A percentile compares a stretch with the other conserved stretches of the same genome.
These are phyloP conservation scores for Pugionium dolabratum DNA, from an alignment of 345 rosid species.

Conservation along the genomic window DNA sequence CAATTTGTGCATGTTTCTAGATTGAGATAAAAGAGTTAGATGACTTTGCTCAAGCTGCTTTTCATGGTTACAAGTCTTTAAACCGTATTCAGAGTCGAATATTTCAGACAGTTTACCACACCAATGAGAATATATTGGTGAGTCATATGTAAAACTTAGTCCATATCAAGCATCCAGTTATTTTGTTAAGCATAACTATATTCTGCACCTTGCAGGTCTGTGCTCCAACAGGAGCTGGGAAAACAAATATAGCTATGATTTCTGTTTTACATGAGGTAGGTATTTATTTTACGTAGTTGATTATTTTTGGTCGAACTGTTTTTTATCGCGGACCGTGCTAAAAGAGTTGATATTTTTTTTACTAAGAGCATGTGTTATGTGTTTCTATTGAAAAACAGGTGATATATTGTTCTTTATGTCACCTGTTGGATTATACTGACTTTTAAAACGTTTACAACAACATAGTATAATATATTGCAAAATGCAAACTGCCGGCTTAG, in stretches of 20 bases:
- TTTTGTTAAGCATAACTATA: constrained; percentile 24
- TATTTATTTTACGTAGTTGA: constrained; percentile 18
- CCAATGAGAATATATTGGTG: constrained; percentile 94
- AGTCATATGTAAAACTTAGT: constrained; percentile 39
- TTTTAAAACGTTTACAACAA: no score
- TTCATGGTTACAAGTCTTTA: constrained; percentile 84
- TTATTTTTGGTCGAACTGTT: constrained; percentile 18
- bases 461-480: no score
- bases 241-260: constrained; percentile 97
- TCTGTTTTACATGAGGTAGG: constrained; percentile 89
- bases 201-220: constrained; percentile 71
- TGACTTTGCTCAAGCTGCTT: constrained; percentile 96
- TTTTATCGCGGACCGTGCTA: constrained; percentile 13
- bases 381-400: constrained; percentile 7
- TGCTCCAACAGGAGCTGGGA: constrained; percentile 99
- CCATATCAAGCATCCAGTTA: constrained; percentile 15
- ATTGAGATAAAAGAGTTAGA: constrained; percentile 93
- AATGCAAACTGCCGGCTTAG: no score
- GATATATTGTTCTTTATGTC: neutral
- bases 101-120: constrained; percentile 82
- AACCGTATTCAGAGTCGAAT: constrained; percentile 95
- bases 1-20: constrained; percentile 47
- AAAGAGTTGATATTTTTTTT: constrained; percentile 13
- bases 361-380: neutral
- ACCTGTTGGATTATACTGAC: no score